Conservation (phyloP, 1,284 basidiomycete genomes). For the Stygiomarasmius scandens region DNA sequence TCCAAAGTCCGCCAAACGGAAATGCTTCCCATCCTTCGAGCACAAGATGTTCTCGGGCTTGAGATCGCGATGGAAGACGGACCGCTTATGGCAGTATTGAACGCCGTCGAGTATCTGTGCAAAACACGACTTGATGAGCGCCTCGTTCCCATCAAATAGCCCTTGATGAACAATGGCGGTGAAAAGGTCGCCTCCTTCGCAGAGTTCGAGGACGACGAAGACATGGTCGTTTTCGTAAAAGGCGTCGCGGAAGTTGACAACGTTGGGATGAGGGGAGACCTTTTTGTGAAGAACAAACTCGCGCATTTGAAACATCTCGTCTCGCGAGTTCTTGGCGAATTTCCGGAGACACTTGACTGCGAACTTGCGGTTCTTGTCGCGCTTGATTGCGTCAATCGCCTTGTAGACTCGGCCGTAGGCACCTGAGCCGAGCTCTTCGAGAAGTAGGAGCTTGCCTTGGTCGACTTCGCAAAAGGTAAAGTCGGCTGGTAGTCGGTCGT, state of each 20-base stretch:
- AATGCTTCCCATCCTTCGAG: slow-evolving; percentile 9
- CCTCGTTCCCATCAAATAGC: slow-evolving; percentile 51
- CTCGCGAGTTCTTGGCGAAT: slow-evolving; percentile 4
- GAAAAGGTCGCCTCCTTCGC: slow-evolving; percentile 70
- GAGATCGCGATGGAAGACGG: slow-evolving; percentile 16
- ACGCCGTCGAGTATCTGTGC: slow-evolving; percentile 75
- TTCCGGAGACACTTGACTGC: slow-evolving; percentile 18
- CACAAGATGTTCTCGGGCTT: slow-evolving; percentile 19
- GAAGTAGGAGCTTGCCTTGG: slow-evolving; percentile 11
- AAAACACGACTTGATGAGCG: slow-evolving; percentile 62
- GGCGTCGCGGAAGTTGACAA: slow-evolving; percentile 68
- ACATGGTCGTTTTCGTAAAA: slow-evolving; percentile 41
- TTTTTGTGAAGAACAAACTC: slow-evolving; percentile 49
- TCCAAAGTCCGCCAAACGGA: slow-evolving; percentile 15
- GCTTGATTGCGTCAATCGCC: slow-evolving; percentile 9
- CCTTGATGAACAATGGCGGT: slow-evolving; percentile 50
- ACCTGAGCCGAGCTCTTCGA: slow-evolving; percentile 17
- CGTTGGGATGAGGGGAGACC: slow-evolving; percentile 60
- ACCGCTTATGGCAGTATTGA: slow-evolving; percentile 38
- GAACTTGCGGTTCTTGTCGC: slow-evolving; percentile 9
- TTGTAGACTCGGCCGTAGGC: slow-evolving; percentile 19
- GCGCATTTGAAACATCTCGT: slow-evolving; percentile 16
- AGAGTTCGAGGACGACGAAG: slow-evolving; percentile 46
- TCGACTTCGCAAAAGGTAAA: slow-evolving; percentile 11
- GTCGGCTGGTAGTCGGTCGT: slow-evolving; percentile 2